These are phyloP conservation scores for Afroboletus lepidellus DNA, from an alignment of 1,284 basidiomycete species.

Conservation along the genomic window DNA sequence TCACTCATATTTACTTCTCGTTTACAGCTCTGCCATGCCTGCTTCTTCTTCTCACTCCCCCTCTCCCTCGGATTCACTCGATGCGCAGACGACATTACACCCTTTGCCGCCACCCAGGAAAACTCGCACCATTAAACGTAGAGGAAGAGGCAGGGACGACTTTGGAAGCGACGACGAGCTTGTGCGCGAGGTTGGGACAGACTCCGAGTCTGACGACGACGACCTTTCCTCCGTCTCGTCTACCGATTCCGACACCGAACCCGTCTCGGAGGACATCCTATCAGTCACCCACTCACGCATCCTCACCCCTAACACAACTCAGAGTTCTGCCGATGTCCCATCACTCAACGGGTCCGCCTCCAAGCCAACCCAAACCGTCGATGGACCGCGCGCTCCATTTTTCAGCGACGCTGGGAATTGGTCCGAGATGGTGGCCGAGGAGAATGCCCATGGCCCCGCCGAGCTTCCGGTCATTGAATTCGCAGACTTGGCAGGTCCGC, in stretches of 20 bases:
- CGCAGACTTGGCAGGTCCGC: constrained; percentile 54
- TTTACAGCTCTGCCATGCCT: constrained; percentile 41
- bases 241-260: constrained; percentile 66
- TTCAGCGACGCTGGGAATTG: constrained; percentile 57
- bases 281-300: constrained; percentile 49
- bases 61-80: constrained; percentile 19
- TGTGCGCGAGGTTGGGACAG: constrained; percentile 62
- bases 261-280: constrained; percentile 57
- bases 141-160: constrained; percentile 55
- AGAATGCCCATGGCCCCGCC: constrained; percentile 54
- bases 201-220: constrained; percentile 61
- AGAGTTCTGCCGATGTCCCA: constrained; percentile 47
- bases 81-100: constrained; percentile 16
- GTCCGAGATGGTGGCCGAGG: constrained; percentile 82
- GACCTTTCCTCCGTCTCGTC: constrained; percentile 55
- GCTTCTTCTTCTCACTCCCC: constrained; percentile 36
- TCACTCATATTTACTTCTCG: constrained; percentile 7
- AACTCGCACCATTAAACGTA: constrained; percentile 40
- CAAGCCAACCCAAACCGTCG: constrained; percentile 24
- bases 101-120: constrained; percentile 46
- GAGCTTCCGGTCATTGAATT: constrained; percentile 81
- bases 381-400: constrained; percentile 46
- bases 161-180: constrained; percentile 74
- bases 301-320: constrained; percentile 63
- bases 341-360: constrained; percentile 25